Conservation (phyloP, 2,329 filamentous ascomycete genomes). For the Colletotrichum sp. region DNA sequence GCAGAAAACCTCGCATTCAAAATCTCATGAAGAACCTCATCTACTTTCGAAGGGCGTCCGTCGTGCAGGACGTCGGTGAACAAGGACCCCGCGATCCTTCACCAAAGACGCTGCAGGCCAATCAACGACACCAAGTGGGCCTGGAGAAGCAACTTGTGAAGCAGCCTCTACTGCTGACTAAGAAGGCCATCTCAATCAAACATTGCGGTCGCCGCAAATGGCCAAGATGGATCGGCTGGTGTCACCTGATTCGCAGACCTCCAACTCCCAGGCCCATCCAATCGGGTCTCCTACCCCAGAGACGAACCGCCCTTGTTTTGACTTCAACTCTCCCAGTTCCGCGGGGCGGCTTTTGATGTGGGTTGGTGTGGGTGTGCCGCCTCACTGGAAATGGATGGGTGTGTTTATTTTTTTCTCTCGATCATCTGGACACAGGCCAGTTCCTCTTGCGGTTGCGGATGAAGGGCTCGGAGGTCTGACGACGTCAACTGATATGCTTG, state of each 20-base stretch:
- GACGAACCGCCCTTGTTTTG: slow-evolving; percentile 10
- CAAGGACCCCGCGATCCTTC: not conserved
- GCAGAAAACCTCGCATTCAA: not conserved
- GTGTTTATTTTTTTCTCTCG: not conserved
- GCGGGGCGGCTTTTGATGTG: not conserved
- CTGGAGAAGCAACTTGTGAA: not conserved
- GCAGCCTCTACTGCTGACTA: not conserved
- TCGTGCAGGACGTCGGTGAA: not conserved
- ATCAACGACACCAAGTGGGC: not conserved
- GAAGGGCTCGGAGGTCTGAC: not conserved
- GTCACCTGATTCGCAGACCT: not conserved
- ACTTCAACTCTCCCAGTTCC: not conserved
- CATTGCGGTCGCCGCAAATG: not conserved
- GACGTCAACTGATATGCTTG: not conserved
- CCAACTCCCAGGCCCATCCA: not conserved
- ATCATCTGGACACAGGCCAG: not conserved
- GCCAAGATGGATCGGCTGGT: not conserved
- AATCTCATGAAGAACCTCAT: not conserved
- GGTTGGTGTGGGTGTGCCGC: not conserved
- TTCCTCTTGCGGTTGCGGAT: not conserved
- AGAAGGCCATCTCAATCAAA: not conserved
- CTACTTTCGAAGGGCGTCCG: not conserved
- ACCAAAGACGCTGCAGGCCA: not conserved
- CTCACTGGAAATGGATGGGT: not conserved
- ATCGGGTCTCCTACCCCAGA: not conserved